Evolutionary conservation across 306 rosid genomes (phyloP).

Genomic region (Hylodesmum podocarpum): DNA sequence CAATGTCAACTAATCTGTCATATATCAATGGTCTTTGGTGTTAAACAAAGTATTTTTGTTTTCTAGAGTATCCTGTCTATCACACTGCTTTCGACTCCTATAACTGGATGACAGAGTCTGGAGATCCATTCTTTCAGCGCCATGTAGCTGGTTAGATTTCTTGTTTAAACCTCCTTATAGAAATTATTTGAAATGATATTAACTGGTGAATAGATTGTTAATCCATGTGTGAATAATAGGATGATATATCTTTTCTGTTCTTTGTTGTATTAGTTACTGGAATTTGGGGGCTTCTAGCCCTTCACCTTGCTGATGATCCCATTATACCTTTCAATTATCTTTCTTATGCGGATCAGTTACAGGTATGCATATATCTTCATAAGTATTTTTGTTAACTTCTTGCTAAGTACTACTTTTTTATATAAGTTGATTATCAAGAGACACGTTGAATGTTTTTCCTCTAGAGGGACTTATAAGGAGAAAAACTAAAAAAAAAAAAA

Average conservation of each 20-base stretch:
- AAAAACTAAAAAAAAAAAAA: too few species aligned
- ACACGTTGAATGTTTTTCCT: too few species aligned
- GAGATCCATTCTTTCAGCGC: constrained; percentile 71
- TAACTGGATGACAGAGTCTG: constrained; percentile 61
- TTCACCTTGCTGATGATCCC: constrained; percentile 68
- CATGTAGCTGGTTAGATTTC: constrained; percentile 59
- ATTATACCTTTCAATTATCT: constrained; percentile 62
- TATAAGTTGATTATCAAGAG: not conserved
- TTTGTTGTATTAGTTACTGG: constrained; percentile 53
- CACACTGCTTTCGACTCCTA: constrained; percentile 76
- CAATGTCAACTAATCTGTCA: not conserved
- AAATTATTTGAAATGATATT: not conserved
- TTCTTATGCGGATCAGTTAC: constrained; percentile 63
- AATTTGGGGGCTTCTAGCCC: constrained; percentile 77
- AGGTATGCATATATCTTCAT: constrained; percentile 34
- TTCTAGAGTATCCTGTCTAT: constrained; percentile 66
- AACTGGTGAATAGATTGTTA: not conserved
- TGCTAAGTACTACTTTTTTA: not conserved
- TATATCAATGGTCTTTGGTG: not conserved
- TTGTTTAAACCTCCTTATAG: not conserved
- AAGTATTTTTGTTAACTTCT: not conserved
- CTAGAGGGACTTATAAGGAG: too few species aligned
- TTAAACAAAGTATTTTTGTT: not conserved
- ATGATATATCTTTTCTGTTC: not conserved
- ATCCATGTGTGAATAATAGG: not conserved